These are phyloP conservation scores for Conticribra guillardii DNA, from an alignment of 108 stramenopile genomes.

Conservation along the genomic window DNA sequence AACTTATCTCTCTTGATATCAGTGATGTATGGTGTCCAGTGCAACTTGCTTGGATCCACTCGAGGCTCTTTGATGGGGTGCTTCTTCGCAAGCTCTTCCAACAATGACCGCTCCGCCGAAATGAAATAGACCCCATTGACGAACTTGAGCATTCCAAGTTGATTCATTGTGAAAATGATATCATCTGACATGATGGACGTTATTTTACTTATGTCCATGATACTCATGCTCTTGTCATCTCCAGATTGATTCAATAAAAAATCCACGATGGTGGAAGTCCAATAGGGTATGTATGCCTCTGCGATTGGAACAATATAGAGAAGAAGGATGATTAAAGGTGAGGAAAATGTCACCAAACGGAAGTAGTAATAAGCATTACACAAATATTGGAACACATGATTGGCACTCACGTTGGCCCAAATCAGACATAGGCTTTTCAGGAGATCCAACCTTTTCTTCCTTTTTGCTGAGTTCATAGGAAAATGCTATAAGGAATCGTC, in stretches of 20 bases:
- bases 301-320: no score
- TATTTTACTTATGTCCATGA: slow-evolving; percentile 90
- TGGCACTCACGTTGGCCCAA: slow-evolving; percentile 97
- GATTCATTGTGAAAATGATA: slow-evolving; percentile 92
- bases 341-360: no score
- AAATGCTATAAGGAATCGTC: slow-evolving; percentile 97
- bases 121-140: slow-evolving; percentile 93
- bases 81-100: slow-evolving; percentile 84
- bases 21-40: slow-evolving; percentile 96
- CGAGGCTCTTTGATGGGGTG: slow-evolving; percentile 93
- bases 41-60: slow-evolving; percentile 90
- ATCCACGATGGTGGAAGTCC: slow-evolving; percentile 90
- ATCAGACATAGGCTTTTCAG: slow-evolving; percentile 99
- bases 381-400: no score
- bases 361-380: no score
- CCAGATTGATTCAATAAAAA: slow-evolving; percentile 73
- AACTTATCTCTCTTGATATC: slow-evolving; percentile 98
- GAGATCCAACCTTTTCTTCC: slow-evolving; percentile 96
- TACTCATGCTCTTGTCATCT: slow-evolving; percentile 72
- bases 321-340: no score
- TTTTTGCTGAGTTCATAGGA: slow-evolving; percentile 97
- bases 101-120: slow-evolving; percentile 73
- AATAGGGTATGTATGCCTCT: slow-evolving; percentile 95
- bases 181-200: slow-evolving; percentile 99
- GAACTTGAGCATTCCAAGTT: slow-evolving; percentile 91